Evolutionary conservation across 73 alveolate species (phyloP), one percentile per base, ranked within the genome.

Genomic region (Uronychia binucleata): DNA sequence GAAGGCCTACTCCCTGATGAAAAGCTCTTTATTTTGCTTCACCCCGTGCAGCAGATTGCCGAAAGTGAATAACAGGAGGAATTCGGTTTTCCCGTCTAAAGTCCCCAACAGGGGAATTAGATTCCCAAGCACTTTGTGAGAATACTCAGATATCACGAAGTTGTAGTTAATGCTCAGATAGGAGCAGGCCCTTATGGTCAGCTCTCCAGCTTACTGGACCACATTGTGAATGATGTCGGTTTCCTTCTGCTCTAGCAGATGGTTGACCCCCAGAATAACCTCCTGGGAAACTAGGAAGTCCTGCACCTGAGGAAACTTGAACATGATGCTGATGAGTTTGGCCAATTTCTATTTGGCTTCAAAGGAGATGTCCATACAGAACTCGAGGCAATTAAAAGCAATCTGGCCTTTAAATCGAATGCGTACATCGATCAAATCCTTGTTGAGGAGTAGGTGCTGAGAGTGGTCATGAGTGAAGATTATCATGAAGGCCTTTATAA

Each of bases 401-500:
- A 88, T 88, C 32, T 78, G 31, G 29, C 32, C 33, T 31, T 30
- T 5, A 46, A 19, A 11, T 46, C 67, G n/a, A 46, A 46, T 46
- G 19, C 67, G 5, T 46, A 46, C 34, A 29, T 87, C 88, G 5
- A 79, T 80, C 67, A 80, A 77, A 31, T 87, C 88, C 46, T 84
- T 77, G 58, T 89, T 89, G 26, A 89, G 83, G n/a, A 89, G 83
- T 32, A 89, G 46, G 78, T 89, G 95, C 77, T 89, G 83, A 33
- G 91, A 82, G 28, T 87, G 86, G 33, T 89, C 95, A 34, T 84
- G 91, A 30, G 95, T 84, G 80, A 89, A 89, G 46, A 84, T 84
- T n/a, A 88, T 89, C 94, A 88, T 88, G 67, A 88, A 88, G 0
- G 91, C 88, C 57, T 89, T 89, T 30, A 77, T 80, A 25, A 89